Conservation (phyloP, 73 alveolate species). For the Paramecium biaurelia region DNA sequence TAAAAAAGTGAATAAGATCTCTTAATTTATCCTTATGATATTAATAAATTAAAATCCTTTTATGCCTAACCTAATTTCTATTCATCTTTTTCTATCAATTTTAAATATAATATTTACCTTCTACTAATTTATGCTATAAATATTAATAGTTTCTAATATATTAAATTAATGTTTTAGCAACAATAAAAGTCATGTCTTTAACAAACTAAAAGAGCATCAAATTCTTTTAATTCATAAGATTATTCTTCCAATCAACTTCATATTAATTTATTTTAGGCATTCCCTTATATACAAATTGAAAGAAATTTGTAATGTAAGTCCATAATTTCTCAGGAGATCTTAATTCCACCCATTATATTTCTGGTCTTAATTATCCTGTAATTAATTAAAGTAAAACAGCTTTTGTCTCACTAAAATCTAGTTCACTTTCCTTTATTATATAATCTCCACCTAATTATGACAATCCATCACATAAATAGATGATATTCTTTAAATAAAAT, state of each 20-base stretch:
- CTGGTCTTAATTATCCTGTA: slow-evolving; percentile 35
- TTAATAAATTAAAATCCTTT: background rate
- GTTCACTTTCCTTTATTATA: slow-evolving; percentile 26
- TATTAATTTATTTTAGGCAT: slow-evolving; percentile 35
- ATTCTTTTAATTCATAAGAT: slow-evolving; percentile 36
- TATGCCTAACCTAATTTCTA: background rate
- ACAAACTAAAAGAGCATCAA: slow-evolving; percentile 11
- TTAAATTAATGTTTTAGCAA: background rate
- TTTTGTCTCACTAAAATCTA: slow-evolving; percentile 37
- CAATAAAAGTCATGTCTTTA: slow-evolving; percentile 47
- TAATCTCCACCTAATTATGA: slow-evolving; percentile 20
- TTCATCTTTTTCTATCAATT: background rate
- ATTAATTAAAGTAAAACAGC: slow-evolving; percentile 20
- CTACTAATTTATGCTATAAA: background rate
- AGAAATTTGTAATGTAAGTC: slow-evolving; percentile 47
- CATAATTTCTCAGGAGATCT: slow-evolving; percentile 39
- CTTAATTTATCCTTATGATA: background rate
- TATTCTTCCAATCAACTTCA: slow-evolving; percentile 52
- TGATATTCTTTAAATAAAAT: slow-evolving; percentile 20
- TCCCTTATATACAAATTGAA: slow-evolving; percentile 40
- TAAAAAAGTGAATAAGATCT: slow-evolving; percentile 12
- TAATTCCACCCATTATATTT: slow-evolving; percentile 36
- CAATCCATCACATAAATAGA: slow-evolving; percentile 19
- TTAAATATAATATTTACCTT: background rate
- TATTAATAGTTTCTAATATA: slow-evolving; percentile 20